phyloP scores from a whole-genome alignment of 2,329 filamentous ascomycete genomes.

The Ascochyta pisi region DNA sequence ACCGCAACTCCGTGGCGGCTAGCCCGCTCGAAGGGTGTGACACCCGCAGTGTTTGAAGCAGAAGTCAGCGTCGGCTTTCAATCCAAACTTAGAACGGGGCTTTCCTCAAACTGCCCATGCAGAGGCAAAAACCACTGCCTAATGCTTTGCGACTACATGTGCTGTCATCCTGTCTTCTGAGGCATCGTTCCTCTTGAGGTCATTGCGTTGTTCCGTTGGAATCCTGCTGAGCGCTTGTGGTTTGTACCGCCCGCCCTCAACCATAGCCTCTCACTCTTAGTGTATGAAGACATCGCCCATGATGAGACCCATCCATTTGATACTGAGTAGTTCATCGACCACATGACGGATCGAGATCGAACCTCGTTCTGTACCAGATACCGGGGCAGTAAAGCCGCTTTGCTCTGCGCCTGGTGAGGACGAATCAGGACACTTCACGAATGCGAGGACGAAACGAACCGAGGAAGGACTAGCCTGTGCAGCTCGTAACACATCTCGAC shows the following conservation, averaged over 20 bases:
- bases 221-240: constrained; percentile 16
- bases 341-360: constrained; percentile 26
- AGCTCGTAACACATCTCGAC: constrained; percentile 26
- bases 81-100: constrained; percentile 38
- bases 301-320: constrained; percentile 22
- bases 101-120: constrained; percentile 27
- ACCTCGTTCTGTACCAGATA: constrained; percentile 27
- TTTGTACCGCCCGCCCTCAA: constrained; percentile 13
- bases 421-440: constrained; percentile 27
- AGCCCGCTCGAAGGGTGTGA: constrained; percentile 37
- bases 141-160: neutral
- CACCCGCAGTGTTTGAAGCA: constrained; percentile 41
- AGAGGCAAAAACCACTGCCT: constrained; percentile 20
- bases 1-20: constrained; percentile 41
- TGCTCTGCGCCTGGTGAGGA: constrained; percentile 21
- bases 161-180: constrained; percentile 27
- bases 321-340: constrained; percentile 13
- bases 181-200: constrained; percentile 26
- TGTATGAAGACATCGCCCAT: constrained; percentile 20
- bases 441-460: constrained; percentile 33
- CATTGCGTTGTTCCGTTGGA: constrained; percentile 21
- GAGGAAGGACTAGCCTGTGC: constrained; percentile 30
- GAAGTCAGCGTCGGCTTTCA: constrained; percentile 36
- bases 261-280: constrained; percentile 23
- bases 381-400: constrained; percentile 30